These are phyloP conservation scores for Lentinula detonsa DNA, from an alignment of 768 basidiomycete genomes.

Conservation along the genomic window DNA sequence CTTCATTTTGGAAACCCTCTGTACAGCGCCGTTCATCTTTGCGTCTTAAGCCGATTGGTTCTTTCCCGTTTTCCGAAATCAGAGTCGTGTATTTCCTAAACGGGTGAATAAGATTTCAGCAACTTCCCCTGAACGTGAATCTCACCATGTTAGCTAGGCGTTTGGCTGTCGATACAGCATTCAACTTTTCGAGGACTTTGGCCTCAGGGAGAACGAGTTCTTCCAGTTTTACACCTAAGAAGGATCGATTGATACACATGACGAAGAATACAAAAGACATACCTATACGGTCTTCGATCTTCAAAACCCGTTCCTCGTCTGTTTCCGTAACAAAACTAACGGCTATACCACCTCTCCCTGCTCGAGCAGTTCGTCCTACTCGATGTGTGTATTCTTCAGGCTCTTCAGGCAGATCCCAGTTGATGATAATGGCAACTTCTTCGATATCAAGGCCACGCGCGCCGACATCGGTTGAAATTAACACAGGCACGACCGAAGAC, in stretches of 20 bases:
- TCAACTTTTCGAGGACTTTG: conserved; percentile 78
- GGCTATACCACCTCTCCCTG: conserved; percentile 83
- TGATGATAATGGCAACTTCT: conserved; percentile 92
- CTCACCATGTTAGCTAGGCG: conserved; percentile 89
- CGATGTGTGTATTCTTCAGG: conserved; percentile 96
- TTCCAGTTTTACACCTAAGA: conserved; percentile 62
- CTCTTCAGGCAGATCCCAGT: conserved; percentile 91
- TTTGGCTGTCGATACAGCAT: conserved; percentile 88
- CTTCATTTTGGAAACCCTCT: no score
- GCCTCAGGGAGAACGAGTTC: conserved; percentile 76
- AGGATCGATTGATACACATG: background rate
- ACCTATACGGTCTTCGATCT: conserved; percentile 86
- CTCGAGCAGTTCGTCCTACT: conserved; percentile 89
- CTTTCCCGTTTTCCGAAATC: conserved; percentile 87
- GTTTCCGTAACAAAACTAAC: conserved; percentile 93
- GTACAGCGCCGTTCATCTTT: background rate
- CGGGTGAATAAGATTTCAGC: background rate
- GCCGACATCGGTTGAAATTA: conserved; percentile 94
- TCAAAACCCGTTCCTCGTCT: conserved; percentile 79
- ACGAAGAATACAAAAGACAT: conserved; percentile 22
- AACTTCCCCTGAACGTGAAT: background rate
- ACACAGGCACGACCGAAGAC: conserved; percentile 79
- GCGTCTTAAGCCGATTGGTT: conserved; percentile 64
- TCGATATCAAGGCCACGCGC: conserved; percentile 94
- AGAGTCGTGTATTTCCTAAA: conserved; percentile 78